Evolutionary conservation across 495 filamentous ascomycete species (phyloP), one percentile per base, ranked within the genome.

Genomic region (Chlorociboria aeruginascens): DNA sequence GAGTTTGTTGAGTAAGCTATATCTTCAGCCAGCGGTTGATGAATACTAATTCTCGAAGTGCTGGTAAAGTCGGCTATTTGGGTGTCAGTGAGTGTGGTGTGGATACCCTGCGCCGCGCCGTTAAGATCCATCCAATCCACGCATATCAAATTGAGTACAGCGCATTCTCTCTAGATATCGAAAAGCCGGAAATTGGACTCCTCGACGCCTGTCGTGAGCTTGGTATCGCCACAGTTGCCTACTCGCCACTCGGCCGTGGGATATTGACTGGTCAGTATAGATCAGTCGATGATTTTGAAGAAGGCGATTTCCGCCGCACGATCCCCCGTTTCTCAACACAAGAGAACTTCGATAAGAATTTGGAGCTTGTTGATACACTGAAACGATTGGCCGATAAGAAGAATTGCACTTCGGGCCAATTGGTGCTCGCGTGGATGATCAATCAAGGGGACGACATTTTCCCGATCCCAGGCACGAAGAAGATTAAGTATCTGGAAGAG

Each of bases 121-220:
- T 70, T 39, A 78, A 79, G 52, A 63, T 85, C 25, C 71, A 77
- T 44, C 80, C 79, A 41, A 79, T 92, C 50, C 71, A 69, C 1
- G 73, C 72, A 1, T 83, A 89, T 16, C 86, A 94, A 63, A 77
- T 83, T 30, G 86, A 94, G 65, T 66, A 89, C 50, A 85, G 79
- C 11, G 58, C 92, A 34, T 88, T 70, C 55, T 62, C 70, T 4
- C 75, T 14, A 29, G 20, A 81, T 7, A 77, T 81, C 35, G 34
- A 36, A 6, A 12, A 13, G 11, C 39, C 39, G 3, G 17, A 74
- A 7, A 72, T 79, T 6, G 14, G 14, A 14, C 76, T 81, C 35
- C 61, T 88, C 11, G 65, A 69, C 30, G 71, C 78, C 0, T 92
- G 87, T 51, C 77, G 74, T 9, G 71, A 89, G 63, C 68, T 85